A percentile compares a stretch with the other conserved stretches of the same genome.
Conservation (phyloP, 257 asterid genomes). For the Rauvolfia tetraphylla region DNA sequence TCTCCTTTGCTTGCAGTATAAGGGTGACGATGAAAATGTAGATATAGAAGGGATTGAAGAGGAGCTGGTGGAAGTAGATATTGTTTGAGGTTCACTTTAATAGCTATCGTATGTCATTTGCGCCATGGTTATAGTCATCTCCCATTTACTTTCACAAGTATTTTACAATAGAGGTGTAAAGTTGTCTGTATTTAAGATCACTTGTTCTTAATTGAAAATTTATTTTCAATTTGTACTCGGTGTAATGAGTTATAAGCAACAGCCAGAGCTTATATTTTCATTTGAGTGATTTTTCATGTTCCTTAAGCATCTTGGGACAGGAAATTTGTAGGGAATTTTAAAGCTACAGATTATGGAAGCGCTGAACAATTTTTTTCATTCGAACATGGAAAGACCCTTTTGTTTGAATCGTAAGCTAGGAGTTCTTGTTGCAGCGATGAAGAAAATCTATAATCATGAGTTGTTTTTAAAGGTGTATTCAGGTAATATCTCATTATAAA, state of each 20-base stretch:
- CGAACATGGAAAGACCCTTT: too few relatives aligned
- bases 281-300: neutral
- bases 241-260: neutral
- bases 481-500: too few relatives aligned
- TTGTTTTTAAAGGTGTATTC: too few relatives aligned
- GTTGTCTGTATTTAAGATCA: too few relatives aligned
- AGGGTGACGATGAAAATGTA: constrained; percentile 46
- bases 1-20: constrained; percentile 52
- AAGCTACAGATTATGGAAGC: too few relatives aligned
- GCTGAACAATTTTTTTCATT: too few relatives aligned
- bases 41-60: constrained; percentile 57
- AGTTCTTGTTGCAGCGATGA: too few relatives aligned
- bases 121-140: neutral
- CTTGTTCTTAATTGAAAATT: too few relatives aligned
- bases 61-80: constrained; percentile 65
- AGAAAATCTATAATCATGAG: too few relatives aligned
- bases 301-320: neutral
- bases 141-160: neutral
- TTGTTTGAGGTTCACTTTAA: constrained; percentile 34
- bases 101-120: neutral
- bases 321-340: too few relatives aligned
- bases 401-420: too few relatives aligned
- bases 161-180: neutral
- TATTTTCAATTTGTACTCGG: neutral
- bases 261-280: neutral